These are phyloP conservation scores for Canariomyces notabilis DNA, from an alignment of 2,329 filamentous ascomycete species.

Conservation along the genomic window DNA sequence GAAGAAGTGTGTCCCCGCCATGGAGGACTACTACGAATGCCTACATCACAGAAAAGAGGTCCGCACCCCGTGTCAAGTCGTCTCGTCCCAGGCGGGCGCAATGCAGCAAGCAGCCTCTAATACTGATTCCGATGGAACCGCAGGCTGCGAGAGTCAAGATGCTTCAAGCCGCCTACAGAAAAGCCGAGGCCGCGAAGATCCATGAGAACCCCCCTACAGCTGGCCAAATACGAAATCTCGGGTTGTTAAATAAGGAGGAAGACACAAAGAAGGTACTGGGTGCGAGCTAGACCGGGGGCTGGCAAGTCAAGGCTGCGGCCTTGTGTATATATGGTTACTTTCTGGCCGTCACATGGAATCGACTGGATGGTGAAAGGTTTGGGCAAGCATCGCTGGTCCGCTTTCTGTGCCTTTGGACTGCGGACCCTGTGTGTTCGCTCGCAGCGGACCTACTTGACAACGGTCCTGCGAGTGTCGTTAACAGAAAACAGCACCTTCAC, in stretches of 20 bases:
- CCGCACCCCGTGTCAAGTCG: slow-evolving; percentile 12
- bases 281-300: slow-evolving; percentile 21
- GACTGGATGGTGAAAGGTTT: slow-evolving; percentile 1
- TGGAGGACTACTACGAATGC: slow-evolving; percentile 99
- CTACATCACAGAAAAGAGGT: slow-evolving; percentile 99
- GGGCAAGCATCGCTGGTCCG: not conserved
- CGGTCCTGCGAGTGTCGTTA: too few species aligned
- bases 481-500: too few species aligned
- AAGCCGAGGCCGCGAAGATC: slow-evolving; percentile 67
- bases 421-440: too few species aligned
- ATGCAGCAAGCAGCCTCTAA: too few species aligned
- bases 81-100: not conserved
- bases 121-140: slow-evolving; percentile 13
- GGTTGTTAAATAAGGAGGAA: slow-evolving; percentile 77
- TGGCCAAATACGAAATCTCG: slow-evolving; percentile 81
- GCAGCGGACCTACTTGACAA: too few species aligned
- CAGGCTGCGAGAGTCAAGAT: slow-evolving; percentile 73
- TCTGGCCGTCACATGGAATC: not conserved
- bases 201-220: slow-evolving; percentile 77
- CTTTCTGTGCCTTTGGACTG: not conserved
- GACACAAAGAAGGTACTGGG: slow-evolving; percentile 61
- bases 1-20: slow-evolving; percentile 75
- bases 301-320: not conserved
- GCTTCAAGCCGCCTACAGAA: slow-evolving; percentile 80
- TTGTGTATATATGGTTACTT: slow-evolving; percentile 19